Conservation (phyloP, 2,329 filamentous ascomycete genomes). For the Scedosporium boydii region DNA sequence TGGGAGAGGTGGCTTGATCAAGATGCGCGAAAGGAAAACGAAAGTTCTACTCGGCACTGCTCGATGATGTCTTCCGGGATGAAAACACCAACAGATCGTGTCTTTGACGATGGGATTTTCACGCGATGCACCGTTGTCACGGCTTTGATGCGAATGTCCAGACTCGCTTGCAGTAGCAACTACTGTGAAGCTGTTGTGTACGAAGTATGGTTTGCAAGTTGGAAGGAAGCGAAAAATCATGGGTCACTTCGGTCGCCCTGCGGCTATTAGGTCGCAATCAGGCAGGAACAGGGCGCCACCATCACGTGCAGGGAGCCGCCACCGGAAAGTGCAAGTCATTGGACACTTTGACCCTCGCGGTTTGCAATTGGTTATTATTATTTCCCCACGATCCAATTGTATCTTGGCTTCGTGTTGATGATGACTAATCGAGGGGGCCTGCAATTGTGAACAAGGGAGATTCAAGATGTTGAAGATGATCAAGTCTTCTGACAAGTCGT, state of each 20-base stretch:
- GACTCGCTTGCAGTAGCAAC: not conserved
- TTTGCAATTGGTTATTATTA: too few relatives aligned
- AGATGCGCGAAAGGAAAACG: not conserved
- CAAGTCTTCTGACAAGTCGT: too few relatives aligned
- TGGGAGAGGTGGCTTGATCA: not conserved
- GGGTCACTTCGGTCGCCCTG: not conserved
- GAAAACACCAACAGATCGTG: slow-evolving; percentile 1
- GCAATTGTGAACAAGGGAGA: too few relatives aligned
- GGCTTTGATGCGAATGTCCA: not conserved
- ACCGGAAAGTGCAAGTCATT: not conserved
- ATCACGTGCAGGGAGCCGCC: not conserved
- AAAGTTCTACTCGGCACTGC: not conserved
- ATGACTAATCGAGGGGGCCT: too few relatives aligned
- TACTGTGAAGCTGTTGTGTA: not conserved
- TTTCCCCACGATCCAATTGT: too few relatives aligned
- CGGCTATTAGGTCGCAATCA: not conserved
- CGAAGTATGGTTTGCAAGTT: not conserved
- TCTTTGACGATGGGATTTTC: not conserved
- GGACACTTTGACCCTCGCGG: too few relatives aligned
- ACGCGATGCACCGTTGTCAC: not conserved
- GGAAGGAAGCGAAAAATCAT: not conserved
- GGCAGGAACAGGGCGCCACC: not conserved
- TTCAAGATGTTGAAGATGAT: too few relatives aligned
- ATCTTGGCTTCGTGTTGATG: too few relatives aligned
- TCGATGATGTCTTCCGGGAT: not conserved